Evolutionary conservation across 768 basidiomycete species (phyloP).

Genomic region (Pleurotus tuoliensis): DNA sequence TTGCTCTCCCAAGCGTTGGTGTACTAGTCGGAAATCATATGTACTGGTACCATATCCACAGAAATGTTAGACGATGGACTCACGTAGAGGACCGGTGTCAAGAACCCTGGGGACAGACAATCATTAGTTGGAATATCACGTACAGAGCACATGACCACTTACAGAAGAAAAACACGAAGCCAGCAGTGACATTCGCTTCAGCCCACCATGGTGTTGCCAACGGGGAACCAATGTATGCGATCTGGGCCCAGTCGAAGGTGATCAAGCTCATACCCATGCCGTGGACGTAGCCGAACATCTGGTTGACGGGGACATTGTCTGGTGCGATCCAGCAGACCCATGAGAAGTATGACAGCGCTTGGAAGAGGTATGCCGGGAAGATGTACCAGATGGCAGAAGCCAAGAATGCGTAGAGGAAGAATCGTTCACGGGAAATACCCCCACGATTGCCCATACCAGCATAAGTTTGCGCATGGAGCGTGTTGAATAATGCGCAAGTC

Average conservation of each 20-base stretch:
- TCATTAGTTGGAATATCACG: background rate
- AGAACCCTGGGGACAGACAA: slow-evolving; percentile 34
- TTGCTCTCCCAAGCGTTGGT: slow-evolving; percentile 60
- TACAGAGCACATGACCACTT: slow-evolving; percentile 7
- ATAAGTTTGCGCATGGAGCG: slow-evolving; percentile 70
- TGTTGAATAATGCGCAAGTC: slow-evolving; percentile 74
- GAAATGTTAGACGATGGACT: slow-evolving; percentile 14
- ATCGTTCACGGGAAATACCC: slow-evolving; percentile 71
- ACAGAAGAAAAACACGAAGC: slow-evolving; percentile 17
- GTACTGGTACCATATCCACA: background rate
- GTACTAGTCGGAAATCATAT: slow-evolving; percentile 31
- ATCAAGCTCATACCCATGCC: slow-evolving; percentile 66
- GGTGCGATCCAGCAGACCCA: slow-evolving; percentile 68
- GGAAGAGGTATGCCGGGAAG: slow-evolving; percentile 73
- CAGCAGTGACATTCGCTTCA: slow-evolving; percentile 37
- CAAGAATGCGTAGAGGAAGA: slow-evolving; percentile 66
- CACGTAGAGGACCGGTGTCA: slow-evolving; percentile 58
- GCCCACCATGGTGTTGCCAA: slow-evolving; percentile 66
- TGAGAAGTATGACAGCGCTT: slow-evolving; percentile 56
- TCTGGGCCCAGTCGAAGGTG: slow-evolving; percentile 78
- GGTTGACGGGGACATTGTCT: slow-evolving; percentile 62
- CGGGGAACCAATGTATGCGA: slow-evolving; percentile 52
- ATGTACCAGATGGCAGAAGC: slow-evolving; percentile 59
- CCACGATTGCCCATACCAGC: slow-evolving; percentile 63
- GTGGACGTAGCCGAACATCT: slow-evolving; percentile 66